Evolutionary conservation across 2,329 filamentous ascomycete species (phyloP).

Genomic region (Cladophialophora bantiana): DNA sequence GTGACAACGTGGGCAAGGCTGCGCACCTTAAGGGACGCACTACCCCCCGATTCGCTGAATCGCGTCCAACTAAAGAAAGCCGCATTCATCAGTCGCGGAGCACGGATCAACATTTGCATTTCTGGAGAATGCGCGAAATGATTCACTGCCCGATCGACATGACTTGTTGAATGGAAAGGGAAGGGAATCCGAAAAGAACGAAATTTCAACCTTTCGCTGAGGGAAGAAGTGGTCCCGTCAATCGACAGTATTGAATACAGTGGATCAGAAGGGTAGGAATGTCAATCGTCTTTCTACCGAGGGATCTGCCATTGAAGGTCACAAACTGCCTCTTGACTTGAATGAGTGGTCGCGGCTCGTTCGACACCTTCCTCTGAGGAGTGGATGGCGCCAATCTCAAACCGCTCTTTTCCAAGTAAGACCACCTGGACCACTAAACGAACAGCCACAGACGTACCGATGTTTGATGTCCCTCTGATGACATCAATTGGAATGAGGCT

Average conservation of each 20-base stretch:
- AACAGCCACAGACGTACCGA: background rate
- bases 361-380: background rate
- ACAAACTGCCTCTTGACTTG: background rate
- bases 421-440: background rate
- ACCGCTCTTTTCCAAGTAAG: background rate
- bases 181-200: background rate
- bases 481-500: background rate
- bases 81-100: background rate
- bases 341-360: background rate
- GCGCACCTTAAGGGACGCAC: background rate
- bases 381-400: background rate
- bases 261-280: background rate
- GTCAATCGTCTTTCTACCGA: background rate
- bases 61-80: background rate
- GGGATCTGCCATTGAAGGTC: no score
- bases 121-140: no score
- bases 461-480: background rate
- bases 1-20: background rate
- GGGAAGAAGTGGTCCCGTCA: background rate
- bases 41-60: background rate
- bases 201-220: background rate
- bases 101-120: background rate
- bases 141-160: no score
- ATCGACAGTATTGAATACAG: background rate
- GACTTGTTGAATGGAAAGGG: no score